Evolutionary conservation across 305 asterid species (phyloP).

Genomic region (Fraxinus sp.): DNA sequence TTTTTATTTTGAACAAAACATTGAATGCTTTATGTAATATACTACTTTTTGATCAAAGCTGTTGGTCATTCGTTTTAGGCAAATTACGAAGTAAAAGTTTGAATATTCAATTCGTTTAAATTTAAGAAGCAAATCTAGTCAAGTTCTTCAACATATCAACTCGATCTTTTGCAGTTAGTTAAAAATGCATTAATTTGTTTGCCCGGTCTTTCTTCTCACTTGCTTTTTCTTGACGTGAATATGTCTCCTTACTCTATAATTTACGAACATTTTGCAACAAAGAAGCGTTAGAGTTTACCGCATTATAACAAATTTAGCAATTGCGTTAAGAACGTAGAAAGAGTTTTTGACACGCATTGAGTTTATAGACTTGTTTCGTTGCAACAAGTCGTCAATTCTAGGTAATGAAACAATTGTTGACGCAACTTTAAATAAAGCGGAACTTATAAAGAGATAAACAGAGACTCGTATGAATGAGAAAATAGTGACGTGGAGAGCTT

Average conservation of each 20-base stretch:
- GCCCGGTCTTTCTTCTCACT: not conserved
- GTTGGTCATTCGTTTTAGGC: not conserved
- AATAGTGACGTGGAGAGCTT: not conserved
- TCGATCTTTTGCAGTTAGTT: not conserved
- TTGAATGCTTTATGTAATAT: not conserved
- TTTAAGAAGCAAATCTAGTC: not conserved
- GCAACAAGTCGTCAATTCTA: not conserved
- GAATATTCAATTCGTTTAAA: not conserved
- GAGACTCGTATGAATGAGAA: not conserved
- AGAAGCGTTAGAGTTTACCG: not conserved
- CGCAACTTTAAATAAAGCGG: not conserved
- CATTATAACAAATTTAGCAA: not conserved
- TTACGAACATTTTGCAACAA: not conserved
- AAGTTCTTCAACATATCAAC: not conserved
- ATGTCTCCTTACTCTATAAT: not conserved
- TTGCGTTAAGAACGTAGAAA: not conserved
- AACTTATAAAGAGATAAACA: not conserved
- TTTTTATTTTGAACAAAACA: not conserved
- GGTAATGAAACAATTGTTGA: not conserved
- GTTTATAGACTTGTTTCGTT: not conserved
- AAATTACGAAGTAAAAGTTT: not conserved
- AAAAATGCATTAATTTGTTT: not conserved
- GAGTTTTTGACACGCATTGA: too few species aligned
- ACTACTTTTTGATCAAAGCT: not conserved
- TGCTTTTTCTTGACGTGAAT: not conserved